These are phyloP conservation scores for Codiaeum variegatum DNA, from an alignment of 441 rosid species.

Conservation along the genomic window DNA sequence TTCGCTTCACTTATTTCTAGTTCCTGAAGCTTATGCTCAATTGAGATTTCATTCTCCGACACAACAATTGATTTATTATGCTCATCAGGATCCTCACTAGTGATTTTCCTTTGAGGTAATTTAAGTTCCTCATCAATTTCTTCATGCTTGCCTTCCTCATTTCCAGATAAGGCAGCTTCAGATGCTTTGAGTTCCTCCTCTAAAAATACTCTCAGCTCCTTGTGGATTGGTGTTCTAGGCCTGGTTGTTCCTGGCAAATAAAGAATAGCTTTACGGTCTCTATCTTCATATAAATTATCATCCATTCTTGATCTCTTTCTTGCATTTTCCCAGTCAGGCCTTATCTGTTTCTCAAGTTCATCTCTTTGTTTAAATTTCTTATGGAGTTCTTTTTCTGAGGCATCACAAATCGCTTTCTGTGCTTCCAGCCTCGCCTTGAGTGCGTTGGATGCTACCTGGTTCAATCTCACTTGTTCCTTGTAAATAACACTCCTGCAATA, in stretches of 20 bases:
- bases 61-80: conserved; percentile 35
- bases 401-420: conserved; percentile 80
- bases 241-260: conserved; percentile 61
- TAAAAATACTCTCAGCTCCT: conserved; percentile 58
- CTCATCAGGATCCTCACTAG: conserved; percentile 27
- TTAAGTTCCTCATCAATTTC: conserved; percentile 38
- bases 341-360: conserved; percentile 67
- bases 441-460: conserved; percentile 74
- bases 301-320: conserved; percentile 77
- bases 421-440: conserved; percentile 91
- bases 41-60: conserved; percentile 30
- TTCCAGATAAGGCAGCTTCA: conserved; percentile 33
- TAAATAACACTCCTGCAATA: conserved; percentile 76
- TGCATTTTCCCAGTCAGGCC: conserved; percentile 67
- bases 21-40: conserved; percentile 38
- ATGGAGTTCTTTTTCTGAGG: conserved; percentile 81
- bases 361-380: conserved; percentile 74
- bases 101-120: conserved; percentile 19
- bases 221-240: conserved; percentile 45
- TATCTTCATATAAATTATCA: conserved; percentile 43
- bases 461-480: conserved; percentile 88
- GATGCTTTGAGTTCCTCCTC: conserved; percentile 77
- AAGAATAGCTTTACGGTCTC: conserved; percentile 42
- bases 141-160: conserved; percentile 34
- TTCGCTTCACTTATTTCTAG: conserved; percentile 39